Base-by-base conservation (phyloP, 805 yeast genomes). In the Candida nitratophila region DNA sequence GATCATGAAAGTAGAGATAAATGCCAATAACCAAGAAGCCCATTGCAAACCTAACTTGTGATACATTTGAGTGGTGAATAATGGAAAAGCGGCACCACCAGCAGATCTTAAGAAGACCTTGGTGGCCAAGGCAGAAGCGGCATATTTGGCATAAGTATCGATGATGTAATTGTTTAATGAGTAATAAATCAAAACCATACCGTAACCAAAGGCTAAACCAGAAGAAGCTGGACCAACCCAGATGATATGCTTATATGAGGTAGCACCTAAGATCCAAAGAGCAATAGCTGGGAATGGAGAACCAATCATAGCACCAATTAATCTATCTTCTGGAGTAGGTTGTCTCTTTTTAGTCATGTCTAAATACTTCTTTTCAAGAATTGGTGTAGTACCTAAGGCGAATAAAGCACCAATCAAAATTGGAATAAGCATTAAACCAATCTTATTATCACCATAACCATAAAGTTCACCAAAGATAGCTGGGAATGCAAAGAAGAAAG, bases 401-500 rank as follows among this genome's bases (percentile, higher is more conserved):
- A 80, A 63, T 15, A 69, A 63, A 1, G 96, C 96, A 50, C 97
- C 97, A 47, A 89, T 86, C 50, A 89, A 67, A 56, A 89, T 89
- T 21, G 96, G 96, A 55, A 89, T 83, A 53, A 86, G 75, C 95
- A 90, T 86, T 53, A 89, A 68, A 31, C 96, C 96, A 52, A 85
- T 79, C 42, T 72, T 70, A 54, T 86, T 86, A 62, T 87, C 95
- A 51, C 81, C 72, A 64, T 71, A 88, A 40, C 81, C 87, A 57
- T 89, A 86, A 43, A 88, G 71, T 44, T 81, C 84, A 44, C 73
- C 75, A 62, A 89, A 89, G 42, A 89, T 86, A 43, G 83, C 95
- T 4, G 97, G 97, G 66, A 85, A 89, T 0, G 97, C 96, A 67
- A 88, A 89, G 79, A 89, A 89, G 71, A 89, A 89, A 12, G 96